Evolutionary conservation across 2,329 filamentous ascomycete genomes (phyloP).

Genomic region (Aspergillus sp.): DNA sequence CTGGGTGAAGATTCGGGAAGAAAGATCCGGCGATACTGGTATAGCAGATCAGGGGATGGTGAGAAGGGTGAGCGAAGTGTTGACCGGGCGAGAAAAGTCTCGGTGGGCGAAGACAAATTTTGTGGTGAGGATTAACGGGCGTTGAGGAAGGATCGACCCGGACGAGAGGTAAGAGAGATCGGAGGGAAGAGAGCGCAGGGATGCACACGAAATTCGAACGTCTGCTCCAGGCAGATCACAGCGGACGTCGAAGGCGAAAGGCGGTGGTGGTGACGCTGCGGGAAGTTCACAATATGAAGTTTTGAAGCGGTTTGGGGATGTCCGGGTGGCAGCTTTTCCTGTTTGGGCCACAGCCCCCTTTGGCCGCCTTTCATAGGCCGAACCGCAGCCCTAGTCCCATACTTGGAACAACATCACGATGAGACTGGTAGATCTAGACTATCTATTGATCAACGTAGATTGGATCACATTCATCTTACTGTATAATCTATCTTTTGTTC

Average conservation of each 20-base stretch:
- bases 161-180: constrained; percentile 11
- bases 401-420: neutral
- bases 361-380: constrained; percentile 18
- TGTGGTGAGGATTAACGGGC: constrained; percentile 14
- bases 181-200: constrained; percentile 11
- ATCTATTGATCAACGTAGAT: neutral
- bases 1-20: neutral
- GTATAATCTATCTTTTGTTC: neutral
- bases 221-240: constrained; percentile 42
- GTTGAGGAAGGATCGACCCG: constrained; percentile 28
- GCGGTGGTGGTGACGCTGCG: constrained; percentile 14
- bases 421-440: neutral
- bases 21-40: constrained; percentile 1
- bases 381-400: constrained; percentile 14
- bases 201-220: constrained; percentile 6
- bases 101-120: constrained; percentile 23
- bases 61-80: constrained; percentile 8
- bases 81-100: constrained; percentile 16
- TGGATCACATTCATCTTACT: neutral
- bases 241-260: constrained; percentile 18
- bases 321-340: constrained; percentile 21
- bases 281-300: constrained; percentile 27
- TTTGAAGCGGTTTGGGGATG: constrained; percentile 28
- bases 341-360: constrained; percentile 19
- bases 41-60: neutral